Conservation (phyloP, 805 yeast genomes). For the Teunomyces lycoperdinae region DNA sequence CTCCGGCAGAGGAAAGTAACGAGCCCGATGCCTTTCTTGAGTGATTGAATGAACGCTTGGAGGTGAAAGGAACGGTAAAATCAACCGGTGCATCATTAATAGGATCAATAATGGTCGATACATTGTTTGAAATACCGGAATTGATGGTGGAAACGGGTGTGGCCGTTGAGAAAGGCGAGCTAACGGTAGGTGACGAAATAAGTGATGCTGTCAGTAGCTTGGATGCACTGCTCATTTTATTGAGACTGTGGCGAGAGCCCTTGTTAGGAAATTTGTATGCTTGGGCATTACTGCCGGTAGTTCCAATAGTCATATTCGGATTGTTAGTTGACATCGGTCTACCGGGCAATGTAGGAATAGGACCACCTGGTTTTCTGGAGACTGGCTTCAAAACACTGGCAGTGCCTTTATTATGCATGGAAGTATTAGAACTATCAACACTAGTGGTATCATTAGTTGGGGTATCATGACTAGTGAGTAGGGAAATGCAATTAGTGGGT, state of each 20-base stretch:
- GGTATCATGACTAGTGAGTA: not conserved
- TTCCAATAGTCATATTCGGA: not conserved
- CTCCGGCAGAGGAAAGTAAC: slow-evolving; percentile 20
- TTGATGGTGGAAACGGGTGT: slow-evolving; percentile 29
- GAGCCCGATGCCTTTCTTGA: slow-evolving; percentile 19
- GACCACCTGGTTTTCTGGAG: slow-evolving; percentile 8
- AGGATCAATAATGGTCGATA: slow-evolving; percentile 29
- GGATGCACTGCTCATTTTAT: slow-evolving; percentile 6
- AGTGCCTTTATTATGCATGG: slow-evolving; percentile 2
- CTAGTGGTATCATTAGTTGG: not conserved
- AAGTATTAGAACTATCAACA: not conserved
- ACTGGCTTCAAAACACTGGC: slow-evolving; percentile 9
- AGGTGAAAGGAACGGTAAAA: slow-evolving; percentile 24
- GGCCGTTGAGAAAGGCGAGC: slow-evolving; percentile 35
- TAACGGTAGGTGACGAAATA: slow-evolving; percentile 28
- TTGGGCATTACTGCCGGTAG: not conserved
- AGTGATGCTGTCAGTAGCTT: slow-evolving; percentile 8
- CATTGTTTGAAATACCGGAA: slow-evolving; percentile 15
- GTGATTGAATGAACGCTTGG: slow-evolving; percentile 13
- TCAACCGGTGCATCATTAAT: slow-evolving; percentile 41
- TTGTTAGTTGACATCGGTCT: not conserved
- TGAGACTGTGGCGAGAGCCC: slow-evolving; percentile 12
- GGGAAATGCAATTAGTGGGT: not conserved
- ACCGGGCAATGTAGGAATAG: slow-evolving; percentile 5
- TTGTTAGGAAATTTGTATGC: slow-evolving; percentile 14